These are phyloP conservation scores for Suhomyces anneliseae DNA, from an alignment of 1,139 yeast species.

Conservation along the genomic window DNA sequence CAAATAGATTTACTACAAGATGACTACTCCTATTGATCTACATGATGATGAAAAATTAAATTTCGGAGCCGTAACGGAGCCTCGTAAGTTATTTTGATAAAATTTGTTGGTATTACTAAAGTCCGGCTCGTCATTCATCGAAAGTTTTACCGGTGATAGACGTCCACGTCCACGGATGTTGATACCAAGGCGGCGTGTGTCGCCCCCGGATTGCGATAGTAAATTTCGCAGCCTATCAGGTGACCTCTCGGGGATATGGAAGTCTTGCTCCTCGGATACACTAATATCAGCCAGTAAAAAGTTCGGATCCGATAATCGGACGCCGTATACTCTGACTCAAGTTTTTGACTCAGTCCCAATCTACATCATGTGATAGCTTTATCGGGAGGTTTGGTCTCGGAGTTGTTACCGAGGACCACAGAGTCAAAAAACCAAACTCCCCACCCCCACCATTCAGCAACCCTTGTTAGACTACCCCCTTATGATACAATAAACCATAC, in stretches of 20 bases:
- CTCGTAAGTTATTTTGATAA: too few relatives aligned
- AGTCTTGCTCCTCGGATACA: conserved; percentile 4
- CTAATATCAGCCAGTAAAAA: background rate
- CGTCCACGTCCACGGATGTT: too few relatives aligned
- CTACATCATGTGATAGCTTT: conserved; percentile 7
- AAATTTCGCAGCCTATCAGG: background rate
- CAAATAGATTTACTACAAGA: too few relatives aligned
- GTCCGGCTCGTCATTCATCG: too few relatives aligned
- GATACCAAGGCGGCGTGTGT: background rate
- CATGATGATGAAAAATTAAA: too few relatives aligned
- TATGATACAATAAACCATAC: background rate
- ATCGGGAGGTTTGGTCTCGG: conserved; percentile 2
- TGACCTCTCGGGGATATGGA: conserved; percentile 9
- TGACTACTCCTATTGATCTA: too few relatives aligned
- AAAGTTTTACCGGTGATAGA: too few relatives aligned
- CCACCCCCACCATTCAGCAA: background rate
- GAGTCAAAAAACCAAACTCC: background rate
- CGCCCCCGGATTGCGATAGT: background rate
- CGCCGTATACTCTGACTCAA: background rate
- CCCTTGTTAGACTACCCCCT: background rate
- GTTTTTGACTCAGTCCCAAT: background rate
- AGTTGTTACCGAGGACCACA: conserved; percentile 2
- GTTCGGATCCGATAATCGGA: conserved; percentile 9
- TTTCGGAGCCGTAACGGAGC: too few relatives aligned
- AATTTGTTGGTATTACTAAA: too few relatives aligned